A percentile compares a stretch with the other conserved stretches of the same genome.
phyloP scores from a whole-genome alignment of 768 basidiomycete genomes.

The Pulveroboletus sp. region DNA sequence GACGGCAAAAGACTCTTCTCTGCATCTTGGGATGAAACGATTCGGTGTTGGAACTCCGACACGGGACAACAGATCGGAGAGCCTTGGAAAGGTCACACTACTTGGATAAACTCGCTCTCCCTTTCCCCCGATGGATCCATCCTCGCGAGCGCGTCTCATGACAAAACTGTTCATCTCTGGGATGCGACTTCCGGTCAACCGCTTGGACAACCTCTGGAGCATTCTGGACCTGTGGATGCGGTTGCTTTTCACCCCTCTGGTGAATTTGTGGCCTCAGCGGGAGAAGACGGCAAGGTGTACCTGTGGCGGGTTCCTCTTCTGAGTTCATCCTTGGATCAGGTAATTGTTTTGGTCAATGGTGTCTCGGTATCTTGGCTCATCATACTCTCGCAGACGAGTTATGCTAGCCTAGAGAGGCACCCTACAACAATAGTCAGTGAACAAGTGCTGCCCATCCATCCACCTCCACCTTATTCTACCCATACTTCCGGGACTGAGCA shows the following conservation, averaged over 20 bases:
- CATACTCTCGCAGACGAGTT: too few species aligned
- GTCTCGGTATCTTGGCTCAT: too few species aligned
- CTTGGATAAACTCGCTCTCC: background rate
- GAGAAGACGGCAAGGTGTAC: background rate
- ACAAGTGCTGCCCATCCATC: too few species aligned
- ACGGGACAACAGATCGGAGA: background rate
- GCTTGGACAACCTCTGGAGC: background rate
- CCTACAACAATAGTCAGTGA: too few species aligned
- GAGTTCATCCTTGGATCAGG: too few species aligned
- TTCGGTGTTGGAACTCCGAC: background rate
- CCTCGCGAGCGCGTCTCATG: background rate
- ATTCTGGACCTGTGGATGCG: background rate
- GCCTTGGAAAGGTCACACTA: background rate
- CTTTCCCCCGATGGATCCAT: background rate
- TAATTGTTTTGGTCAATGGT: too few species aligned
- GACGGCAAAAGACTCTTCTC: background rate
- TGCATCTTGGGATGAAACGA: background rate
- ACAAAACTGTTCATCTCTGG: background rate
- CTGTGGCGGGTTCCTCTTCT: too few species aligned
- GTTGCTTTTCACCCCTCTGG: background rate
- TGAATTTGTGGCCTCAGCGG: background rate
- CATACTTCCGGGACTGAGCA: too few species aligned
- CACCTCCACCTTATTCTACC: background rate
- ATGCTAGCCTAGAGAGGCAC: too few species aligned
- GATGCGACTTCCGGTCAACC: background rate